phyloP scores from a whole-genome alignment of 106 monocot genomes.

The Acorus calamus region DNA sequence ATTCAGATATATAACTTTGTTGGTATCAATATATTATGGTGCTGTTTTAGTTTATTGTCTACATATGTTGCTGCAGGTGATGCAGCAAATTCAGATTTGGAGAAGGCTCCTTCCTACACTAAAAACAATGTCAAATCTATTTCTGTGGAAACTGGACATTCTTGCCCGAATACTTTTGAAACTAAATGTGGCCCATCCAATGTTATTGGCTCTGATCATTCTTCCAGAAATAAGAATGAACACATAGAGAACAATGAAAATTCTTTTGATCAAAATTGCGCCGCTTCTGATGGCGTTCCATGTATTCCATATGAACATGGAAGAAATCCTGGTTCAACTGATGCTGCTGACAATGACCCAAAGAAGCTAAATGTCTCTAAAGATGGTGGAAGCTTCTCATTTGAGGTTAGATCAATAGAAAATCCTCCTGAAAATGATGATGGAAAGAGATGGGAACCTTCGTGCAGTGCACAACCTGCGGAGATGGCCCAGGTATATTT shows the following conservation, averaged over 20 bases:
- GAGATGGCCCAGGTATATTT: conserved; percentile 30
- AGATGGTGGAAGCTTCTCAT: conserved; percentile 54
- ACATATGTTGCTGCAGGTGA: conserved; percentile 9
- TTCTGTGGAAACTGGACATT: conserved; percentile 5
- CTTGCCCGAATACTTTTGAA: conserved; percentile 20
- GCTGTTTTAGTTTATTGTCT: too few relatives aligned
- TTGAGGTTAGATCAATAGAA: conserved; percentile 40
- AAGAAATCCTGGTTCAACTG: conserved; percentile 2
- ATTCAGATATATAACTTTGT: not conserved
- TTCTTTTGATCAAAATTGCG: conserved; percentile 3
- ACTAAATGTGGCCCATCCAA: conserved; percentile 37
- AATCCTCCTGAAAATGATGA: conserved; percentile 27
- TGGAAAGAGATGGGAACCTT: conserved; percentile 36
- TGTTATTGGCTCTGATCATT: conserved; percentile 24
- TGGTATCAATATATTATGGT: not conserved
- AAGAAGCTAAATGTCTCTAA: conserved; percentile 21
- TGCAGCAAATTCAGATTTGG: not conserved
- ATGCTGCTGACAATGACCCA: conserved; percentile 6
- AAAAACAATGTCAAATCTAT: conserved; percentile 2
- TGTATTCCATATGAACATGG: conserved; percentile 2
- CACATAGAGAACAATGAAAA: conserved; percentile 10
- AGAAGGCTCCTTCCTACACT: conserved; percentile 4
- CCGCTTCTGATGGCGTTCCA: conserved; percentile 5
- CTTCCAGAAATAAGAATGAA: conserved; percentile 14
- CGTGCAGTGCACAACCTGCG: conserved; percentile 19